A percentile compares a stretch with the other conserved stretches of the same genome.
Conservation (phyloP, 495 filamentous ascomycete species). For the Tirmania nivea region DNA sequence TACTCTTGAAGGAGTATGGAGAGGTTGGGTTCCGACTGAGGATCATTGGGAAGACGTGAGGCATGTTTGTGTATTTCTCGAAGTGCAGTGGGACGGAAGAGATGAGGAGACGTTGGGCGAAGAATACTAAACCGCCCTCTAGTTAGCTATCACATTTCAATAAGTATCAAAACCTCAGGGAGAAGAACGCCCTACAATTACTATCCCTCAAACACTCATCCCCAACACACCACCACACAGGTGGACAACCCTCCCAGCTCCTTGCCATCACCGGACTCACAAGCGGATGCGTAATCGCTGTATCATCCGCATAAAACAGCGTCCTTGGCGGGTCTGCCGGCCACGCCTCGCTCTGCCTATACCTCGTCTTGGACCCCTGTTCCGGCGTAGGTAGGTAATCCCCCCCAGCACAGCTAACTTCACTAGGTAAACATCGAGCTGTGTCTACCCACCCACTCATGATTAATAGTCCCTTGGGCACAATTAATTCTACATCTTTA, state of each 20-base stretch:
- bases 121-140: conserved; percentile 20
- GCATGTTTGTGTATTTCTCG: conserved; percentile 71
- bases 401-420: conserved; percentile 35
- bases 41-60: conserved; percentile 58
- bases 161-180: neutral
- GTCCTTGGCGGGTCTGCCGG: conserved; percentile 26
- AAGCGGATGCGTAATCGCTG: conserved; percentile 47
- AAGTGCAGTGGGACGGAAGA: conserved; percentile 45
- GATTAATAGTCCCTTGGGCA: conserved; percentile 47
- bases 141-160: neutral
- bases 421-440: conserved; percentile 49
- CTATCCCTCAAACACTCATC: conserved; percentile 67
- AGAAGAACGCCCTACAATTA: conserved; percentile 14
- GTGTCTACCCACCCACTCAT: conserved; percentile 62
- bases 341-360: conserved; percentile 42
- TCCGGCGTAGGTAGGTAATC: conserved; percentile 42
- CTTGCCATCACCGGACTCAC: conserved; percentile 42
- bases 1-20: conserved; percentile 31
- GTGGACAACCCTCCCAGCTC: conserved; percentile 48
- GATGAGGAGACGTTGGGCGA: conserved; percentile 35
- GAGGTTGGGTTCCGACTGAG: conserved; percentile 30
- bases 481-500: conserved; percentile 28
- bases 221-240: conserved; percentile 51
- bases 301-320: conserved; percentile 43
- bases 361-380: conserved; percentile 19